A percentile compares a stretch with the other conserved stretches of the same genome.
These are phyloP conservation scores for Hypoxylon sp. DNA, from an alignment of 2,329 filamentous ascomycete species.

Conservation along the genomic window DNA sequence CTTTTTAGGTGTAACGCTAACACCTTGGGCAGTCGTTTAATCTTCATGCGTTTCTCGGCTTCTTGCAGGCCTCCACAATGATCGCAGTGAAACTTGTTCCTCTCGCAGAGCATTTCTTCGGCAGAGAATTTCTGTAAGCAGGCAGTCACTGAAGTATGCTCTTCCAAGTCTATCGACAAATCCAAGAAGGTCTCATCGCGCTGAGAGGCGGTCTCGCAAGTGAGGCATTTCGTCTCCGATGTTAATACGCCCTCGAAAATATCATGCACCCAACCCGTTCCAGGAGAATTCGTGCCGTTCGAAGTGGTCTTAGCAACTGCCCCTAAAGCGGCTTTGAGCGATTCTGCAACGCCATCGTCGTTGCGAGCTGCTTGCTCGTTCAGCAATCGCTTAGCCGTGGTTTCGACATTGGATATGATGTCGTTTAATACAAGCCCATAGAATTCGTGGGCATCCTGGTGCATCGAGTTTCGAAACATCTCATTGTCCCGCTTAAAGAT, in stretches of 20 bases:
- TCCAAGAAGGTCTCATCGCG: conserved; percentile 97
- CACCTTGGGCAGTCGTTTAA: conserved; percentile 93
- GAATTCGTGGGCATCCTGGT: conserved; percentile 98
- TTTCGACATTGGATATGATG: conserved; percentile 93
- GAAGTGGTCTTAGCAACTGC: conserved; percentile 55
- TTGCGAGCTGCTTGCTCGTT: conserved; percentile 62
- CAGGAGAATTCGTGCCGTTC: conserved; percentile 68
- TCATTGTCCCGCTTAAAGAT: conserved; percentile 95
- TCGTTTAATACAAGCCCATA: conserved; percentile 95
- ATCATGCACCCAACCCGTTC: conserved; percentile 93
- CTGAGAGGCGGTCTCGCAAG: conserved; percentile 95
- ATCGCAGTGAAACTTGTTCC: conserved; percentile 99
- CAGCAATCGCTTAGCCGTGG: conserved; percentile 78
- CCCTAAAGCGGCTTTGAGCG: conserved; percentile 63
- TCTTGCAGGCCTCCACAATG: conserved; percentile 97
- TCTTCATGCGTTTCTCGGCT: conserved; percentile 99
- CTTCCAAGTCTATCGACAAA: conserved; percentile 93
- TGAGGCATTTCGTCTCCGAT: conserved; percentile 96
- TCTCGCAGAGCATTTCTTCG: conserved; percentile 97
- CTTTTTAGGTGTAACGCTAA: conserved; percentile 93
- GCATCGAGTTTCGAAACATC: conserved; percentile 97
- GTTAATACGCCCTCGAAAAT: conserved; percentile 95
- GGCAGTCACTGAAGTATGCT: conserved; percentile 95
- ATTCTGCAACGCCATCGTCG: conserved; percentile 64
- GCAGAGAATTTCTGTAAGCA: conserved; percentile 96